Base-by-base conservation (phyloP, 306 rosid genomes). In the Inga leiocalycina region DNA sequence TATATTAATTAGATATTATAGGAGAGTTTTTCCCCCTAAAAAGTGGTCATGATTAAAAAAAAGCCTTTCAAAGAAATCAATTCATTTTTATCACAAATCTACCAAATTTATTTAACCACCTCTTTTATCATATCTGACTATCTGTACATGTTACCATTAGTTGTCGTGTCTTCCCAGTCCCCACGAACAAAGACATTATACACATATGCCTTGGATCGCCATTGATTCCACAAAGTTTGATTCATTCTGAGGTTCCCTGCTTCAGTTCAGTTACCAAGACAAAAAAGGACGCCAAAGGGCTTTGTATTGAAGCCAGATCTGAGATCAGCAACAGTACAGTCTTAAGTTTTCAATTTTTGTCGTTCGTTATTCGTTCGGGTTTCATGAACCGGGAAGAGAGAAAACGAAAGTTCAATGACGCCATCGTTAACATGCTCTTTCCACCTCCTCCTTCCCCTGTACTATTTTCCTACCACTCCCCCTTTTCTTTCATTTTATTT, bases 371-470 rank as follows among this genome's bases (percentile, higher is more conserved):
- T 17, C 8, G n/a, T 16, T 52, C 64, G 39, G 76, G 6, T 17
- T 62, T 49, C 1, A 94, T 92, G 97, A 71, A 84, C 24, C 45
- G 80, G 10, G 84, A 88, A 35, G 94, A 85, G 84, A 94, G 88
- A 79, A 88, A 92, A 75, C 90, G 91, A 56, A 86, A 89, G 61
- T 86, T 92, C 87, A 85, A 87, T 57, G 97, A 94, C 57, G 98
- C 90, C 85, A 82, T 92, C 64, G 74, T 92, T 83, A 85, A 85
- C 80, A 86, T 66, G 44, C 93, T 92, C 0, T 91, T 80, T 84
- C 94, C 93, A 32, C 73, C 89, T 27, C 76, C 84, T 20, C 72
- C 51, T 2, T 70, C 56, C 19, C 80, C 34, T 4, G 85, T 85
- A 62, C 11, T 62, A 0, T 48, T 16, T 41, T 19, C 27, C 39